Conservation (phyloP, 371 early-diverging fungal genomes). For the Rhizopus arrhizus region DNA sequence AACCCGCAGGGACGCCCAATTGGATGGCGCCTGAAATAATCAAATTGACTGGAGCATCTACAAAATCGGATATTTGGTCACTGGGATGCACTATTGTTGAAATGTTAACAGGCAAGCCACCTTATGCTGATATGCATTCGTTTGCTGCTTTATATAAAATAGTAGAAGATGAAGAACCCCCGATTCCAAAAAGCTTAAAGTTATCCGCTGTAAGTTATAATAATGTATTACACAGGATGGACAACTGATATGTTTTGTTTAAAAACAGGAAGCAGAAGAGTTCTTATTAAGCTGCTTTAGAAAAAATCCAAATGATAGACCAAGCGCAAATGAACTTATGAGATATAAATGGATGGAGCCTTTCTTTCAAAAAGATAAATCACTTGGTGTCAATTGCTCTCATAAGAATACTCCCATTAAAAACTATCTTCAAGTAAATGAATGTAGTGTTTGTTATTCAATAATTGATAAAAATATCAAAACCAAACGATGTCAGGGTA, state of each 20-base stretch:
- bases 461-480: neutral
- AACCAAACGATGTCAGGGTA: neutral
- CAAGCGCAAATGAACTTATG: conserved; percentile 68
- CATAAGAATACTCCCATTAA: too few species aligned
- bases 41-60: conserved; percentile 78
- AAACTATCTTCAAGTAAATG: too few species aligned
- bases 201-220: conserved; percentile 59
- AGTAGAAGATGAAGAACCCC: conserved; percentile 85
- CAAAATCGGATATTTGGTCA: conserved; percentile 92
- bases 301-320: conserved; percentile 72
- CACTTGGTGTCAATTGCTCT: conserved; percentile 2
- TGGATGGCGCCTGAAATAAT: conserved; percentile 99
- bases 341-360: conserved; percentile 61
- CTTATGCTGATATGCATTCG: conserved; percentile 75
- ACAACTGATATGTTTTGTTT: neutral
- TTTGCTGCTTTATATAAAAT: conserved; percentile 89
- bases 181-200: conserved; percentile 67
- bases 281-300: conserved; percentile 82
- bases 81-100: conserved; percentile 89
- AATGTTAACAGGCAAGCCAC: conserved; percentile 86
- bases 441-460: neutral
- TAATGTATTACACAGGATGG: neutral
- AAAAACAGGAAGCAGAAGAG: conserved; percentile 58
- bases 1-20: conserved; percentile 94
- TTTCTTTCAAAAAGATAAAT: conserved; percentile 15